Base-by-base conservation (phyloP, 1,284 basidiomycete genomes). In the Ceratobasidium theobromae region DNA sequence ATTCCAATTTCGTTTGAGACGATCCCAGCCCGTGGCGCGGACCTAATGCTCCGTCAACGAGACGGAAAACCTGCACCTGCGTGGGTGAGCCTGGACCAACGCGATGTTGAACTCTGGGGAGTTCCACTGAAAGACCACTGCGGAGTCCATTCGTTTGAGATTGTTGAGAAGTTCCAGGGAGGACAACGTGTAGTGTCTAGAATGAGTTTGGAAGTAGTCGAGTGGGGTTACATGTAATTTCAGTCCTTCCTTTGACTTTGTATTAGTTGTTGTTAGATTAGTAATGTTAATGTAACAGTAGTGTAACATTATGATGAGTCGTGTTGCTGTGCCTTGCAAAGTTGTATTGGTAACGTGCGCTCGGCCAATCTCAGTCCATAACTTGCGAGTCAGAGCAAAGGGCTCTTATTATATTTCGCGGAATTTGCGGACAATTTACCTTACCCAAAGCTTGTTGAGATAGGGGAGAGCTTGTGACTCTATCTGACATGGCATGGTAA, bases 51-150 rank as follows among this genome's bases (percentile, higher is more conserved):
- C 35, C 54, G 55, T 9, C 53, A 60, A 30, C 64, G 53, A 33
- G 40, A 65, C 21, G 46, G 65, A 23, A 60, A 68, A 27, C 60
- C 67, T 6, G 62, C 71, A 27, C 73, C 72, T 4, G 62, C 53
- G 11, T 74, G 72, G 72, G 53, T 74, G 25, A 68, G 70, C 40
- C 71, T 71, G 40, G 72, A 74, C 27, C 49, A 68, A 30, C 49
- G 52, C 43, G 71, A 72, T 48, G 69, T 71, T 30, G 72, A 73
- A 48, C 53, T 73, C 48, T 73, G 72, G 71, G 73, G 73, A 38
- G 72, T 74, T 53, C 71, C 72, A 27, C 66, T 67, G 16, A 69
- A 70, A 45, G 69, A 66, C 33, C 71, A 70, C 38, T 49, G 62
- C 51, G 72, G 72, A 4, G 65, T 57, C n/a, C 68, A 70, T 43